Conservation (phyloP, 164 flowering plant genomes). For the Chimonanthus praecox region DNA sequence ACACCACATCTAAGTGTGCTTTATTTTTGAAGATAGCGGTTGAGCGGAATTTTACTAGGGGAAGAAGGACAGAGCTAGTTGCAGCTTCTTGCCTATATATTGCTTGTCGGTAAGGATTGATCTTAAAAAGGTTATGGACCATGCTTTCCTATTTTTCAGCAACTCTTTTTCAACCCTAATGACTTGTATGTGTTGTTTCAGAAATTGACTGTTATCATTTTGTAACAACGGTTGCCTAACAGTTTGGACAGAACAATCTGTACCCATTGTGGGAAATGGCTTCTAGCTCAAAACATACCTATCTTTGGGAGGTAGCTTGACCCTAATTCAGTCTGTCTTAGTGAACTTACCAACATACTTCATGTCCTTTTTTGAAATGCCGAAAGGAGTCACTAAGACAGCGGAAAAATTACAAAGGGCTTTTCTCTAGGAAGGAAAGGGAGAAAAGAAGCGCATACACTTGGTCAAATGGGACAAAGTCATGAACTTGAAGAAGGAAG, state of each 20-base stretch:
- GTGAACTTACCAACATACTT: no score
- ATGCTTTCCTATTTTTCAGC: not conserved
- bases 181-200: not conserved
- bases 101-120: slow-evolving; percentile 65
- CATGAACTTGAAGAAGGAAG: no score
- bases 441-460: no score
- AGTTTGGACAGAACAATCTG: not conserved
- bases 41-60: slow-evolving; percentile 71
- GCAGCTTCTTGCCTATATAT: slow-evolving; percentile 84
- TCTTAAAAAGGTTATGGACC: not conserved
- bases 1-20: slow-evolving; percentile 6
- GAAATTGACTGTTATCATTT: no score
- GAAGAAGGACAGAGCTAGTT: slow-evolving; percentile 66
- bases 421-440: no score
- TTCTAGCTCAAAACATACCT: no score
- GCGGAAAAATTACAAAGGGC: no score
- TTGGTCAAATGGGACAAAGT: no score
- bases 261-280: not conserved
- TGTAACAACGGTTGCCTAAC: not conserved
- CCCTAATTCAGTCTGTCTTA: no score
- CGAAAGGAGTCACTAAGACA: no score
- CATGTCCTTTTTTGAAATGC: no score
- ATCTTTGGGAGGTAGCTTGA: no score
- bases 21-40: slow-evolving; percentile 58
- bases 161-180: not conserved